Evolutionary conservation across 306 rosid species (phyloP), one percentile per base, ranked within the genome.

Genomic region (Glycine latifolia): DNA sequence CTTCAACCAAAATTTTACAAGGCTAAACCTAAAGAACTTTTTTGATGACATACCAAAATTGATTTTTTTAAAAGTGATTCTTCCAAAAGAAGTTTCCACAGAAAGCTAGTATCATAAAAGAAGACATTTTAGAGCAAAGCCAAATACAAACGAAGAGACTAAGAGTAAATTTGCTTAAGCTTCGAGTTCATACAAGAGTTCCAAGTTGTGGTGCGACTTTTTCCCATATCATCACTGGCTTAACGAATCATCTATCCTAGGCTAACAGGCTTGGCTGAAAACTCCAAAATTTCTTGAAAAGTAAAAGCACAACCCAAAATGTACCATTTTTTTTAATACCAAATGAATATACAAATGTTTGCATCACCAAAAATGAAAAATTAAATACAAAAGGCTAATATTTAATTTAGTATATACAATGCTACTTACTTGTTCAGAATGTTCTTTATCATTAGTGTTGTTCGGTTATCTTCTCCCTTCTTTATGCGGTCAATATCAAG

Each of bases 371-470:
- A 76, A 59, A 49, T 20, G 5, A 39, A 71, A 77, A 61, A 3
- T 44, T 14, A 14, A 50, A 72, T 50, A n/a, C 46, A 12, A 11
- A 31, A 49, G 39, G 8, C 52, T 31, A 75, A 66, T 31, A 66
- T 49, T 73, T 8, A 66, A 41, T 15, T 15, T 35, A 48, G 56
- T 37, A 31, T 66, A 75, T 26, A 26, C n/a, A 72, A 77, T 16
- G 44, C 43, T 53, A 76, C 89, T 52, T 87, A 91, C 96, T 91
- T 91, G 89, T 91, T 91, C 41, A 93, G 96, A 84, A 91, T 91
- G 83, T 91, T 91, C 90, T 91, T 91, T 61, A 91, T 87, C 96
- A 91, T 91, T 79, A 91, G 85, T 8, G 96, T 91, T 52, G 96
- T 89, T 70, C 96, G 86, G 71, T 75, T 75, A 86, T 91, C 93